A percentile compares a stretch with the other conserved stretches of the same genome.
These are phyloP conservation scores for Coelastrella sp. DNA, from an alignment of 139 green algal genomes.

Conservation along the genomic window DNA sequence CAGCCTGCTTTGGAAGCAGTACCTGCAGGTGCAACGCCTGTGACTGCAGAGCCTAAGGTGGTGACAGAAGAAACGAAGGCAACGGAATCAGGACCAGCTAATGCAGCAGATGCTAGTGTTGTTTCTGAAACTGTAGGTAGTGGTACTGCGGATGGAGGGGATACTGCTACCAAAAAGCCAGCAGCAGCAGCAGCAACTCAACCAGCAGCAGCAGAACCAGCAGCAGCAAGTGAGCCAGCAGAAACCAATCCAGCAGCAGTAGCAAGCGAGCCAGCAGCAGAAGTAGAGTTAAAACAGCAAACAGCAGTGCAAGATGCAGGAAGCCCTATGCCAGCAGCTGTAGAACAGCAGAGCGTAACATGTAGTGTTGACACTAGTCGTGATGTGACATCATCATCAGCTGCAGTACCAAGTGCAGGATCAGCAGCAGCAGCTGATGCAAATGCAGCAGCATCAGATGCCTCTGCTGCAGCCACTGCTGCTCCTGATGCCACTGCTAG, in stretches of 20 bases:
- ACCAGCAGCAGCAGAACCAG: neutral
- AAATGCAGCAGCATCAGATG: constrained; percentile 4
- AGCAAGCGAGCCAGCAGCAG: constrained; percentile 18
- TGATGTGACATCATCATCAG: too few species aligned
- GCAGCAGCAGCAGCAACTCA: constrained; percentile 10
- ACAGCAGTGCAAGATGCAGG: too few species aligned
- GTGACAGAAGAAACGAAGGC: too few species aligned
- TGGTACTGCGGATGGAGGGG: too few species aligned
- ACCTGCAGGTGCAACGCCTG: neutral
- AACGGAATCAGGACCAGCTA: too few species aligned
- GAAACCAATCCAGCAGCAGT: neutral
- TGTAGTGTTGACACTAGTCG: too few species aligned
- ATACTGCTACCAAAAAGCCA: too few species aligned
- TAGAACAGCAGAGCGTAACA: too few species aligned
- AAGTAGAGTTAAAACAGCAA: too few species aligned
- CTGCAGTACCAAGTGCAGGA: neutral
- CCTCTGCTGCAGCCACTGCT: neutral
- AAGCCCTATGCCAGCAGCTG: too few species aligned
- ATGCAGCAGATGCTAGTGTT: too few species aligned
- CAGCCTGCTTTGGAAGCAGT: neutral
- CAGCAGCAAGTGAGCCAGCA: constrained; percentile 21
- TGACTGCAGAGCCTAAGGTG: neutral
- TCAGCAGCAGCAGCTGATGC: neutral
- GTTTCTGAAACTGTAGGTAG: too few species aligned
- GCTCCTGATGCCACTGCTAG: neutral